Evolutionary conservation across 441 rosid species (phyloP).

Genomic region (Kokia cookei): DNA sequence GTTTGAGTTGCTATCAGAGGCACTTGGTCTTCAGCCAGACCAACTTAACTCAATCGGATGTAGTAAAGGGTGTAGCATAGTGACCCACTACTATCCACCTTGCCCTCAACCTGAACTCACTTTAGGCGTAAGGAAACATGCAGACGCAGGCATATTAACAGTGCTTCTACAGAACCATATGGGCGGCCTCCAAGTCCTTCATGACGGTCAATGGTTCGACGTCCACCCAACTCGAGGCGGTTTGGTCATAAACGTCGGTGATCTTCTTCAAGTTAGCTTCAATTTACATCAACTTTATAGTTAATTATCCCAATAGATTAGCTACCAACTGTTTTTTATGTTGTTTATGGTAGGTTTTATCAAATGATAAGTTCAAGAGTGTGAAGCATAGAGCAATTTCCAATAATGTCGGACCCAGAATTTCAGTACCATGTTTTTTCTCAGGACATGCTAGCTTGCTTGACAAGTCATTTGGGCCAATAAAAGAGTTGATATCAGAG

Average conservation of each 20-base stretch:
- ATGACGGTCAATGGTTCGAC: neutral
- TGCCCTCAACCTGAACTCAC: conserved; percentile 37
- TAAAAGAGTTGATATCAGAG: conserved; percentile 24
- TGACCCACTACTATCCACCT: conserved; percentile 35
- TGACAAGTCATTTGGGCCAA: conserved; percentile 11
- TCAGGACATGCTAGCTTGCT: neutral
- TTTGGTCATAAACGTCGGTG: conserved; percentile 15
- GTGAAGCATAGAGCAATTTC: conserved; percentile 23
- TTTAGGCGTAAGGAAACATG: conserved; percentile 16
- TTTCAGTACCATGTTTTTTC: conserved; percentile 25
- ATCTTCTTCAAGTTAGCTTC: conserved; percentile 18
- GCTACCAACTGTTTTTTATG: neutral
- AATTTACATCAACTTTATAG: neutral
- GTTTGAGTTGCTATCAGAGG: conserved; percentile 7
- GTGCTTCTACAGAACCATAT: conserved; percentile 22
- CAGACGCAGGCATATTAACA: conserved; percentile 17
- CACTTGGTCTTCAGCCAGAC: conserved; percentile 3
- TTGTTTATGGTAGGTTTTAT: conserved; percentile 1
- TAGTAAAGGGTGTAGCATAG: neutral
- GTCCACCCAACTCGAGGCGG: conserved; percentile 14
- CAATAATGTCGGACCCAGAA: conserved; percentile 11
- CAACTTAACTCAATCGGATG: conserved; percentile 13
- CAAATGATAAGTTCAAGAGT: conserved; percentile 25
- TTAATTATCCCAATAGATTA: too few species aligned
- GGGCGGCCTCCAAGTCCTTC: conserved; percentile 24